These are phyloP conservation scores for Fraxinus nigra DNA, from an alignment of 305 asterid species.

Conservation along the genomic window DNA sequence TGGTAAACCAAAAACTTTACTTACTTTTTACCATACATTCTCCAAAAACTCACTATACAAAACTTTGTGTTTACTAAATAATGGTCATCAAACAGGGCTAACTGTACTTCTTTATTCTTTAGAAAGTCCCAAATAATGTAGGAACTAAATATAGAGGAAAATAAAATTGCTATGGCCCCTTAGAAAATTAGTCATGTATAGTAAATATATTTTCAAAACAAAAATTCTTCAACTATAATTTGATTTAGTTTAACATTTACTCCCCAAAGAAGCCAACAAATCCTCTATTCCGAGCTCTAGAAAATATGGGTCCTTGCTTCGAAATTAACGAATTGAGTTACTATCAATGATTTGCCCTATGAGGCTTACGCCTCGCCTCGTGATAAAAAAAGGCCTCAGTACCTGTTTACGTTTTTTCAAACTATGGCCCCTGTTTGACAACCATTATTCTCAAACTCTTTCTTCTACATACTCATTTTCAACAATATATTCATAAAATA, in stretches of 20 bases:
- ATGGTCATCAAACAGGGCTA: neutral
- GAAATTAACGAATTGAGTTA: too few species aligned
- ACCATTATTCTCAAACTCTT: too few species aligned
- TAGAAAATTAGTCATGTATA: neutral
- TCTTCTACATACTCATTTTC: neutral
- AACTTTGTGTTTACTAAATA: neutral
- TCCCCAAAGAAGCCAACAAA: neutral
- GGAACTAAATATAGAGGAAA: neutral
- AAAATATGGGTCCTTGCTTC: neutral
- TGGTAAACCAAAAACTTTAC: neutral
- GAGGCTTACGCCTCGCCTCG: too few species aligned
- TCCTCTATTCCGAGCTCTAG: neutral
- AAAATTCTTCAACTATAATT: neutral
- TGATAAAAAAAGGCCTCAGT: too few species aligned
- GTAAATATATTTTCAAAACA: neutral
- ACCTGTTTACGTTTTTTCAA: too few species aligned
- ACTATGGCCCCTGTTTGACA: neutral
- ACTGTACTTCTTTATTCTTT: neutral
- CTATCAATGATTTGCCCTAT: too few species aligned
- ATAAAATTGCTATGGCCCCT: neutral
- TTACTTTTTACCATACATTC: neutral
- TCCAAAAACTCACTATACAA: neutral
- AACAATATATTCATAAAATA: neutral
- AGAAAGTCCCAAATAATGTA: neutral
- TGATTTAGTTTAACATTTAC: neutral